Conservation (phyloP, 306 rosid species). For the Coriaria nepalensis region DNA sequence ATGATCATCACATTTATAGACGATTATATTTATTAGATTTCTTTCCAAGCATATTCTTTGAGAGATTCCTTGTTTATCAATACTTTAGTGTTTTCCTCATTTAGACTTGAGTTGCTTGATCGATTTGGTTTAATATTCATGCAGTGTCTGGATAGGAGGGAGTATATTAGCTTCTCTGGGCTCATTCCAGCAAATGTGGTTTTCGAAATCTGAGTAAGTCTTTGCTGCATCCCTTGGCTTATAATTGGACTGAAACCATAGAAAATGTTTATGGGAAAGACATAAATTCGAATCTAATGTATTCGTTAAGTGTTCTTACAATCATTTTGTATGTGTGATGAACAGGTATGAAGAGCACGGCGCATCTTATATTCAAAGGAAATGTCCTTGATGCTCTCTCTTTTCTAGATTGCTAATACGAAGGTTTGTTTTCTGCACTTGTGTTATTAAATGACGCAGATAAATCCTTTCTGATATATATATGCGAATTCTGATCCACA, state of each 20-base stretch:
- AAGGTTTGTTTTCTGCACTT: conserved; percentile 13
- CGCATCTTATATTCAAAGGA: conserved; percentile 88
- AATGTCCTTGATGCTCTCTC: conserved; percentile 49
- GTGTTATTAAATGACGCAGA: neutral
- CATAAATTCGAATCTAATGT: neutral
- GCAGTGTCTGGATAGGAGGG: conserved; percentile 97
- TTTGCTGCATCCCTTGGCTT: neutral
- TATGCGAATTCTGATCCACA: neutral
- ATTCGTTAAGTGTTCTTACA: neutral
- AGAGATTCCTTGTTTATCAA: too few species aligned
- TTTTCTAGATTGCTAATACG: neutral
- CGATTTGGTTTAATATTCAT: neutral
- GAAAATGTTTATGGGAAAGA: neutral
- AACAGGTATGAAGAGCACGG: conserved; percentile 97
- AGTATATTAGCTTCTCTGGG: conserved; percentile 99
- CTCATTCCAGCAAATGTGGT: conserved; percentile 84
- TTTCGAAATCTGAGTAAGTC: conserved; percentile 90
- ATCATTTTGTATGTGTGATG: conserved; percentile 1
- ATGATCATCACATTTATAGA: too few species aligned
- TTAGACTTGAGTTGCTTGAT: too few species aligned
- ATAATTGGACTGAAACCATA: neutral
- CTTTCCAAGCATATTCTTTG: too few species aligned
- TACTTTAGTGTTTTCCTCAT: neutral
- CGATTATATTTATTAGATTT: too few species aligned
- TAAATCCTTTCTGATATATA: neutral